Base-by-base conservation (phyloP, 2,329 filamentous ascomycete species). In the Alternaria sp. region DNA sequence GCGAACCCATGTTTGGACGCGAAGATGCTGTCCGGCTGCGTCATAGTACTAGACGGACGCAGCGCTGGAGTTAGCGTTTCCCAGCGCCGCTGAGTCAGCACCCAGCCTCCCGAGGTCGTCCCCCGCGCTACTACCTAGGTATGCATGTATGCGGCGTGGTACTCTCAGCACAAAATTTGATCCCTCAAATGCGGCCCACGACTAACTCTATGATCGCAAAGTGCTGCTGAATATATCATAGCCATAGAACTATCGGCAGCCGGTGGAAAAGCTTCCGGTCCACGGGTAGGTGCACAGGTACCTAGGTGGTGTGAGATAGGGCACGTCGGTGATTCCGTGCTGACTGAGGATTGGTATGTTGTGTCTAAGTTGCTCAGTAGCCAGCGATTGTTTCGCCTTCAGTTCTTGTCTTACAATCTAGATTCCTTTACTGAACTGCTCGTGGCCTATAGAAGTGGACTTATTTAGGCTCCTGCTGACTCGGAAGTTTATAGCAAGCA, bases 71-170 rank as follows among this genome's bases (percentile, higher is more conserved):
- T 49, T 23, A 11, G 21, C 43, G 21, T 40, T 45, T 46, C 32
- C 59, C 17, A 53, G 47, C 9, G 10, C 36, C 3, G 55, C 55
- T 62, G 54, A 62, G 40, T 62, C 23, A 58, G 46, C 54, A 15
- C 3, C n/a, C n/a, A n/a, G n/a, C n/a, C n/a, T n/a, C n/a, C n/a
- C n/a, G n/a, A n/a, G n/a, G n/a, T n/a, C n/a, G n/a, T n/a, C n/a
- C n/a, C n/a, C n/a, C n/a, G n/a, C n/a, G n/a, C n/a, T n/a, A n/a
- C n/a, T n/a, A n/a, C n/a, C n/a, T n/a, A n/a, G n/a, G n/a, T n/a
- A n/a, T n/a, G n/a, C n/a, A n/a, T n/a, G n/a, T n/a, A n/a, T n/a
- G n/a, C n/a, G n/a, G n/a, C n/a, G n/a, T n/a, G n/a, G n/a, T n/a
- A n/a, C n/a, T n/a, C n/a, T n/a, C n/a, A n/a, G n/a, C n/a, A n/a